Evolutionary conservation across 164 flowering plant genomes (phyloP), one percentile per base, ranked within the genome.

Genomic region (Warburgia ugandensis): DNA sequence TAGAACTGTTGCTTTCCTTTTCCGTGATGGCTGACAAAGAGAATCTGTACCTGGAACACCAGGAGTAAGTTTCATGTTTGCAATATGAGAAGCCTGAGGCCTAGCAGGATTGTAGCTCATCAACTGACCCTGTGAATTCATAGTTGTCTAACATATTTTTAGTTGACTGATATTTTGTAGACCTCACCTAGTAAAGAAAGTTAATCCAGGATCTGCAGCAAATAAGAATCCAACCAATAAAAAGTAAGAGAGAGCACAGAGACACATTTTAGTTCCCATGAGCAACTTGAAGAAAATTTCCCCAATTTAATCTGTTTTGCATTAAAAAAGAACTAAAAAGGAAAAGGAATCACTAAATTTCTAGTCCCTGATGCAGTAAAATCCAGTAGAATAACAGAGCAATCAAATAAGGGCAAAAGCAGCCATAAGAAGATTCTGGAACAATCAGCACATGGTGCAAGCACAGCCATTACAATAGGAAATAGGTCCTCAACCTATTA

Each of bases 1-100:
- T 35, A 55, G 47, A 33, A 60, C 26, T 10, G 20, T 9, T 26
- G 60, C 36, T 62, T 72, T 72, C 49, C 72, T 59, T 60, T 72
- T 72, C 31, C 66, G 55, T 26, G 63, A 43, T 16, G 60, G 40
- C 13, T 45, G 60, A 8, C 22, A 38, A 50, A 48, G 29, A 55
- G 52, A 53, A 38, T 56, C 48, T 20, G 14, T 21, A 45, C 22
- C 42, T 43, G 42, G 38, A 51, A 47, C 56, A 59, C 46, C 62
- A 45, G 68, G 39, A 28, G 36, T 26, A 19, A 41, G 41, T 35
- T 38, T 38, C 50, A 20, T 54, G 49, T 49, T 45, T 21, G 43
- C 56, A 40, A 52, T 10, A 49, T 16, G 17, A 55, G n/a, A n/a
- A 37, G 26, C 29, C 36, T 29, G 48, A 55, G 49, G 38, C 62